Evolutionary conservation across 2,329 filamentous ascomycete species (phyloP).

Genomic region (Dissoconium aciculare): DNA sequence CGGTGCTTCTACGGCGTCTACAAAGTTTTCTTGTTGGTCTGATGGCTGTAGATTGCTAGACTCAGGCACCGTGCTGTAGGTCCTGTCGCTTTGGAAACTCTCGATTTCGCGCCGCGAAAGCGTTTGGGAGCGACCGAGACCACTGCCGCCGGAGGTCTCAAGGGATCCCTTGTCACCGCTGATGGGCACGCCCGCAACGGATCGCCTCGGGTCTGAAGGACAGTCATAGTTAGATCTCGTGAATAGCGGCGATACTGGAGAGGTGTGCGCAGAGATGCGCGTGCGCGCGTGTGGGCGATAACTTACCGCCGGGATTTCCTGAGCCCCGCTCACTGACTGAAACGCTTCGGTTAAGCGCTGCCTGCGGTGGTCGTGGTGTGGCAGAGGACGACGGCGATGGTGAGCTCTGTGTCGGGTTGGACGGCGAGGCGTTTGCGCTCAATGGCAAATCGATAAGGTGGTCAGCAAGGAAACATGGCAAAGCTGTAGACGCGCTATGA

Average conservation of each 20-base stretch:
- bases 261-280: conserved; percentile 17
- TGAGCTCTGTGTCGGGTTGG: conserved; percentile 1
- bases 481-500: too few relatives aligned
- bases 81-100: conserved; percentile 3
- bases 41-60: conserved; percentile 5
- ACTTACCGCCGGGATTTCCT: conserved; percentile 8
- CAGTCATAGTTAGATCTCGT: too few relatives aligned
- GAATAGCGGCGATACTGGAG: conserved; percentile 2
- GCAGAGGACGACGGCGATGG: conserved; percentile 3
- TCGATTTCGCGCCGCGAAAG: conserved; percentile 2
- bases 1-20: conserved; percentile 4
- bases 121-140: conserved; percentile 2
- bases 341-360: conserved; percentile 6
- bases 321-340: conserved; percentile 9
- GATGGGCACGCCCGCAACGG: too few relatives aligned
- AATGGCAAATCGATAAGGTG: conserved; percentile 2
- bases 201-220: too few relatives aligned
- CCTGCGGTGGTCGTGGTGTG: conserved; percentile 5
- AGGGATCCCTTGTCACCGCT: conserved; percentile 1
- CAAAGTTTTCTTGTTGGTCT: conserved; percentile 3
- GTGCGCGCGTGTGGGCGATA: conserved; percentile 8
- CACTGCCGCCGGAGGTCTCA: conserved; percentile 1
- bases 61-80: not conserved
- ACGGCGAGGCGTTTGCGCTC: conserved; percentile 6
- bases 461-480: not conserved